phyloP scores from a whole-genome alignment of 306 rosid genomes.

The Malus sieversii region DNA sequence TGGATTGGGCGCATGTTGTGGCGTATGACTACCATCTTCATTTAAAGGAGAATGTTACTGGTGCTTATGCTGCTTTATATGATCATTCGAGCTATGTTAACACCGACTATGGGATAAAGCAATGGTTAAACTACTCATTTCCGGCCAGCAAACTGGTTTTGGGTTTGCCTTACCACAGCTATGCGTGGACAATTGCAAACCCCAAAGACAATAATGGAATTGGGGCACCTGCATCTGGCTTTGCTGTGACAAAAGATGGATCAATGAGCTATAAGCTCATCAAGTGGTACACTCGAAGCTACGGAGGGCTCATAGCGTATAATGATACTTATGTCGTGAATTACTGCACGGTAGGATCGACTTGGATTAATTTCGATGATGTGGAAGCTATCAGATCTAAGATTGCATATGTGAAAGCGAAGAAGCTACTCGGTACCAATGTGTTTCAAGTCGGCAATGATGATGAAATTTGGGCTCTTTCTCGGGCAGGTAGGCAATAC shows the following conservation, averaged over 20 bases:
- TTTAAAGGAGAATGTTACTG: background rate
- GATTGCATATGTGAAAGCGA: conserved; percentile 30
- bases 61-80: conserved; percentile 18
- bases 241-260: background rate
- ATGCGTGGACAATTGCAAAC: conserved; percentile 30
- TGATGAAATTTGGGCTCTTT: conserved; percentile 32
- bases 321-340: conserved; percentile 30
- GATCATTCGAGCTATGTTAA: background rate
- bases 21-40: conserved; percentile 13
- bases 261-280: conserved; percentile 26
- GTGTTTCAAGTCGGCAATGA: conserved; percentile 25
- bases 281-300: background rate
- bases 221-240: conserved; percentile 14
- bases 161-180: conserved; percentile 41
- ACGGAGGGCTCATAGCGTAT: background rate
- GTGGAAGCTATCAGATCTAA: conserved; percentile 27
- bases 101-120: conserved; percentile 22
- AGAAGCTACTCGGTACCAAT: conserved; percentile 24
- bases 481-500: conserved; percentile 29
- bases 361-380: conserved; percentile 42
- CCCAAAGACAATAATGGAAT: conserved; percentile 12
- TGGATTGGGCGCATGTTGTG: conserved; percentile 25
- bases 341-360: conserved; percentile 28
- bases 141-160: conserved; percentile 17
- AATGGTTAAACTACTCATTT: conserved; percentile 23